Conservation (phyloP, 1,284 basidiomycete genomes). For the Exsudoporus floridanus region DNA sequence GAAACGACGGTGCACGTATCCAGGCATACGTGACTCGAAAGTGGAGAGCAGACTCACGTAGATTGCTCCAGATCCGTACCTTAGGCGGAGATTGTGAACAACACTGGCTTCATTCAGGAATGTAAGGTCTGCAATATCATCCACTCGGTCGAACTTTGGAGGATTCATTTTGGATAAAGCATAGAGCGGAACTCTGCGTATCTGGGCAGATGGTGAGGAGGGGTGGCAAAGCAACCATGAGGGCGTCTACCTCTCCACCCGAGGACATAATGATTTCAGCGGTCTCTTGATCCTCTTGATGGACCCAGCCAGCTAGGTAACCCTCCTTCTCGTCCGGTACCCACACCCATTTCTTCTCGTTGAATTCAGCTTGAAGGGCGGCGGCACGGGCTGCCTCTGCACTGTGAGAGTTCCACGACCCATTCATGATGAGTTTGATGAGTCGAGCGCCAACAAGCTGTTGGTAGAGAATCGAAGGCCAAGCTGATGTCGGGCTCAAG, state of each 20-base stretch:
- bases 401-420: conserved; percentile 50
- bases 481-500: neutral
- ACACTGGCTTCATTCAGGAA: conserved; percentile 99
- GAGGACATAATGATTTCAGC: conserved; percentile 80
- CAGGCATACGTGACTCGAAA: neutral
- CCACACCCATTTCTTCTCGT: conserved; percentile 98
- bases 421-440: neutral
- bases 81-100: conserved; percentile 90
- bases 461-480: neutral
- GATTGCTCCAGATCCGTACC: conserved; percentile 91
- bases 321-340: conserved; percentile 88
- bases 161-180: conserved; percentile 95
- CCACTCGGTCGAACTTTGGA: conserved; percentile 96
- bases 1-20: neutral
- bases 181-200: conserved; percentile 74
- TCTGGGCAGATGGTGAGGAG: conserved; percentile 42
- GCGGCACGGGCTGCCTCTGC: conserved; percentile 75
- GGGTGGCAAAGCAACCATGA: neutral
- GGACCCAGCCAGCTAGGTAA: conserved; percentile 88
- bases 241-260: conserved; percentile 66
- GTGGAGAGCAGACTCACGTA: conserved; percentile 67
- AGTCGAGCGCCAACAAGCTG: neutral
- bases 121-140: conserved; percentile 98
- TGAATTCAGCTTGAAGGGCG: conserved; percentile 92
- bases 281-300: conserved; percentile 77